A percentile compares a stretch with the other conserved stretches of the same genome.
Conservation (phyloP, 257 asterid species). For the Solanum ossicruentum region DNA sequence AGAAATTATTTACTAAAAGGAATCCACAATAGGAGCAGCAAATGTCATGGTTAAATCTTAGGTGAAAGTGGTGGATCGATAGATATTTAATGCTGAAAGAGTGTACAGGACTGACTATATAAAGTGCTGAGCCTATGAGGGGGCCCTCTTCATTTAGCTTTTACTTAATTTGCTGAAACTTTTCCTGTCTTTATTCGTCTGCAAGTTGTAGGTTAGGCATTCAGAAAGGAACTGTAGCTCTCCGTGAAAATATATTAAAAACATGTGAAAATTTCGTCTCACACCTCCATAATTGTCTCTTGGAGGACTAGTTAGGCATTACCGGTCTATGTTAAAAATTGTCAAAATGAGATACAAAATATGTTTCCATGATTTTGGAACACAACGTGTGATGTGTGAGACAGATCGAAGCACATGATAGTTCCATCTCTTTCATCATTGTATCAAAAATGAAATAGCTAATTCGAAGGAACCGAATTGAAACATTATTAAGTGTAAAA, state of each 20-base stretch:
- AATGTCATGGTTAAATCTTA: not conserved
- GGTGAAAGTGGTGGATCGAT: not conserved
- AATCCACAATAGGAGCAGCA: not conserved
- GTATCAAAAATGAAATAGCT: not conserved
- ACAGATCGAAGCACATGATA: not conserved
- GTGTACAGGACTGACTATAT: not conserved
- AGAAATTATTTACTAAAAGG: not conserved
- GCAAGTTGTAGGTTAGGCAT: not conserved
- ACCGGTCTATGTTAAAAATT: too few relatives aligned
- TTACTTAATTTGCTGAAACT: not conserved
- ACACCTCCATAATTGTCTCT: not conserved
- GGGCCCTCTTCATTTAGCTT: not conserved
- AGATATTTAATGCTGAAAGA: not conserved
- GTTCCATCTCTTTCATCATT: not conserved
- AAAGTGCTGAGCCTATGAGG: not conserved
- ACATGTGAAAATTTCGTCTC: not conserved
- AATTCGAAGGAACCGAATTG: not conserved
- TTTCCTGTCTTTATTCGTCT: not conserved
- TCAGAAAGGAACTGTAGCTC: not conserved
- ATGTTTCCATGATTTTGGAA: not conserved
- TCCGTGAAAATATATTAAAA: not conserved
- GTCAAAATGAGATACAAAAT: not conserved
- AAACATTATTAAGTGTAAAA: too few relatives aligned
- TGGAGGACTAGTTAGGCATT: too few relatives aligned
- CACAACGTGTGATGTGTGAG: not conserved